phyloP scores from a whole-genome alignment of 768 basidiomycete species.

The Amanita phalloides region DNA sequence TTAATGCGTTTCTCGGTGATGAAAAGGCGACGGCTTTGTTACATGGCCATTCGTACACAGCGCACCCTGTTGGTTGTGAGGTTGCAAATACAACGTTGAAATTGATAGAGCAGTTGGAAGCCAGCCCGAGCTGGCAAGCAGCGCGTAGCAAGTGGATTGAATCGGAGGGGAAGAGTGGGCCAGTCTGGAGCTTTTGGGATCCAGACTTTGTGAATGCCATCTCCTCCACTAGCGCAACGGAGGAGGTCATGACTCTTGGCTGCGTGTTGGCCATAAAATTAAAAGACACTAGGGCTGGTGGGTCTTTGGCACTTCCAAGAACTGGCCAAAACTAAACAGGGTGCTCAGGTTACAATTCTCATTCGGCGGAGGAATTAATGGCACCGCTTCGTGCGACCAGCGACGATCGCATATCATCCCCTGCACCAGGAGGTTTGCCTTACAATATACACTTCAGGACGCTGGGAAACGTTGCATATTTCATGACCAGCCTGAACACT shows the following conservation, averaged over 20 bases:
- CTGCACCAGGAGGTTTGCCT: slow-evolving; percentile 35
- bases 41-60: slow-evolving; percentile 95
- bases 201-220: slow-evolving; percentile 55
- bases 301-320: slow-evolving; percentile 7
- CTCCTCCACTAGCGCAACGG: slow-evolving; percentile 45
- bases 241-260: slow-evolving; percentile 80
- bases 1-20: slow-evolving; percentile 64
- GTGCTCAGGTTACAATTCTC: slow-evolving; percentile 41
- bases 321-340: background rate
- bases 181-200: slow-evolving; percentile 86
- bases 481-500: slow-evolving; percentile 85
- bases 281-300: slow-evolving; percentile 45
- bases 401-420: slow-evolving; percentile 18
- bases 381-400: slow-evolving; percentile 29
- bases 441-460: slow-evolving; percentile 73
- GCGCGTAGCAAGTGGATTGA: slow-evolving; percentile 52
- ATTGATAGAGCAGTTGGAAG: slow-evolving; percentile 42
- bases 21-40: slow-evolving; percentile 79
- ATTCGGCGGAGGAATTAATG: slow-evolving; percentile 56
- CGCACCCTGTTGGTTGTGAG: slow-evolving; percentile 87
- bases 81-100: slow-evolving; percentile 77
- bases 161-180: slow-evolving; percentile 12
- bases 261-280: slow-evolving; percentile 77
- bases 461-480: slow-evolving; percentile 85
- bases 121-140: slow-evolving; percentile 43